Evolutionary conservation across 306 rosid genomes (phyloP).

Genomic region (Corylus avellana): DNA sequence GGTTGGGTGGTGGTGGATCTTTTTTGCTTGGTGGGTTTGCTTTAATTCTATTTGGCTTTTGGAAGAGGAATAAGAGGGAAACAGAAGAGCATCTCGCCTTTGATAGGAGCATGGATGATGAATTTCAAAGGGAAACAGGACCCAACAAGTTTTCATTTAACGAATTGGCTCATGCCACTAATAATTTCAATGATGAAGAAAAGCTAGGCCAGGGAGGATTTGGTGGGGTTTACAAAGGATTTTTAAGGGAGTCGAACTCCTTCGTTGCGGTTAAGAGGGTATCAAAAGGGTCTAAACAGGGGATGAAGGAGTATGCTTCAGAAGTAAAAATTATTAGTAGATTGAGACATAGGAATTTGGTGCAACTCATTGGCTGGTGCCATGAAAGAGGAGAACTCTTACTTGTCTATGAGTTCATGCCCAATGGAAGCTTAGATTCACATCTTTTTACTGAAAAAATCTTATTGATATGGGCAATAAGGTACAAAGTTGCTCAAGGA

Average conservation of each 20-base stretch:
- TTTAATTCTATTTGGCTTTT: background rate
- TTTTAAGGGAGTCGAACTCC: too few relatives aligned
- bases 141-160: background rate
- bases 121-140: background rate
- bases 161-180: background rate
- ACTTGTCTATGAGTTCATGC: background rate
- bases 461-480: background rate
- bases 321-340: background rate
- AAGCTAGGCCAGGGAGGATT: background rate
- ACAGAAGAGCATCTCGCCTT: background rate
- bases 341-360: background rate
- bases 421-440: background rate
- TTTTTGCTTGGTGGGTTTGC: background rate
- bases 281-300: too few relatives aligned
- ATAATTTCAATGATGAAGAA: background rate
- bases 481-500: background rate
- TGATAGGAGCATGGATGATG: background rate
- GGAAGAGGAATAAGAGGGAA: background rate
- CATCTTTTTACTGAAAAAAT: background rate
- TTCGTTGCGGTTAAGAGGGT: too few relatives aligned
- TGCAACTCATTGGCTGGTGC: conserved; percentile 2
- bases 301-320: background rate
- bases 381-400: background rate
- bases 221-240: too few relatives aligned
- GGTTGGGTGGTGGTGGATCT: background rate